Evolutionary conservation across 108 stramenopile genomes (phyloP).

Genomic region (Nitzschia palea): DNA sequence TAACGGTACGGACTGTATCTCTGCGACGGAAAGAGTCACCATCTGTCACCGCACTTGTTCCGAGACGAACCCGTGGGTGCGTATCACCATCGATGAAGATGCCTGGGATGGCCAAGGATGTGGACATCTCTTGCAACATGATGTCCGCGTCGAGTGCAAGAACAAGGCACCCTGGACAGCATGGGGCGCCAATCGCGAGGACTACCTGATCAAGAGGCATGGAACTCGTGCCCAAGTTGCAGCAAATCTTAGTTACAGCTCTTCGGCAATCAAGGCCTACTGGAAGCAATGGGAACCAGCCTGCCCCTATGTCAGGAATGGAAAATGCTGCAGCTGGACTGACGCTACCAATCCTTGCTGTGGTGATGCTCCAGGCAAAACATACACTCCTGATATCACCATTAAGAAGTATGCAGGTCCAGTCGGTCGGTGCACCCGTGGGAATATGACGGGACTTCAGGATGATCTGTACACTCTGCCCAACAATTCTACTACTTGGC

Average conservation of each 20-base stretch:
- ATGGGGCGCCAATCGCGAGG: neutral
- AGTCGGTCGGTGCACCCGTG: neutral
- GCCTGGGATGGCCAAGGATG: constrained; percentile 1
- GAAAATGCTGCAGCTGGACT: neutral
- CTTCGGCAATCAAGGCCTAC: constrained; percentile 8
- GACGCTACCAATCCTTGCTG: neutral
- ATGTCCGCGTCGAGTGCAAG: neutral
- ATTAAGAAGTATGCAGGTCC: constrained; percentile 1
- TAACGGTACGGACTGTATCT: neutral
- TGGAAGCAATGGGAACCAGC: constrained; percentile 9
- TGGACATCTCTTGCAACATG: neutral
- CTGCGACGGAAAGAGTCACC: neutral
- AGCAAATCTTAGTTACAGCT: too few relatives aligned
- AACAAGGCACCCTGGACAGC: neutral
- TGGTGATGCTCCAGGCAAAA: neutral
- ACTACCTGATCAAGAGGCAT: neutral
- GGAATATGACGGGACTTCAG: neutral
- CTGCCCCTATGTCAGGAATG: constrained; percentile 5
- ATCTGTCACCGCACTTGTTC: constrained; percentile 3
- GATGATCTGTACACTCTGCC: neutral
- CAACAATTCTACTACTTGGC: neutral
- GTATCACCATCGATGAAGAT: constrained; percentile 3
- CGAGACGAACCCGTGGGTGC: neutral
- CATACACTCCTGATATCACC: neutral
- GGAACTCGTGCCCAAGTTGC: neutral